Base-by-base conservation (phyloP, 176 grass and related monocot species). In the Oryza glaberrima region DNA sequence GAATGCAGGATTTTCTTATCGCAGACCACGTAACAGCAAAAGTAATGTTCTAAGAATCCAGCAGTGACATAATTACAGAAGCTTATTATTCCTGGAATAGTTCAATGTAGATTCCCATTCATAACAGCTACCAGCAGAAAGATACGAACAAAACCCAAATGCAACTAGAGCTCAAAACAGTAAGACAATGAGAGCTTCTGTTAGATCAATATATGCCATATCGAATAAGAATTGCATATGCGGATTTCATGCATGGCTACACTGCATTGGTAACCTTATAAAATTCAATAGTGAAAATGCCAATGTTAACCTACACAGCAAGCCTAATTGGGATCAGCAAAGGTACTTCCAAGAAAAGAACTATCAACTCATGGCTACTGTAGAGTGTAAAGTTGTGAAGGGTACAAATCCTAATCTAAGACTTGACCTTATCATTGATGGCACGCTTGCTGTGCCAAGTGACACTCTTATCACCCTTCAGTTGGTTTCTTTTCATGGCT, bases 381-480 rank as follows among this genome's bases (percentile, higher is more conserved):
- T 46, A 84, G 67, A 80, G 60, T 88, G 68, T 72, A 73, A 73
- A 30, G 25, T 52, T 44, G 51, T 17, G 7, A 75, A 67, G 68
- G 44, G 11, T 69, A 69, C 16, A 77, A 77, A 77, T 68, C 70
- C 66, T 69, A 71, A 70, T 75, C 81, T 92, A 98, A 64, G 91
- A 92, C 70, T 92, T 95, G 77, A 73, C 84, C 77, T 94, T 95
- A 19, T 94, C 91, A 5, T 73, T 87, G 15, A 87, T 36, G 56
- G 91, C 83, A 65, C 78, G 81, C 80, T 93, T 97, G 46, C n/a
- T 89, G 60, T 97, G 82, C 90, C 90, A 94, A 65, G 93, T 54
- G 47, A 77, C 82, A 22, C 69, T 92, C 56, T 81, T 90, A 54
- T 91, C 87, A 64, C 69, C 91, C 76, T 95, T 95, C 64, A 92